Evolutionary conservation across 2,329 filamentous ascomycete genomes (phyloP).

Genomic region (Thyridium curvatum): DNA sequence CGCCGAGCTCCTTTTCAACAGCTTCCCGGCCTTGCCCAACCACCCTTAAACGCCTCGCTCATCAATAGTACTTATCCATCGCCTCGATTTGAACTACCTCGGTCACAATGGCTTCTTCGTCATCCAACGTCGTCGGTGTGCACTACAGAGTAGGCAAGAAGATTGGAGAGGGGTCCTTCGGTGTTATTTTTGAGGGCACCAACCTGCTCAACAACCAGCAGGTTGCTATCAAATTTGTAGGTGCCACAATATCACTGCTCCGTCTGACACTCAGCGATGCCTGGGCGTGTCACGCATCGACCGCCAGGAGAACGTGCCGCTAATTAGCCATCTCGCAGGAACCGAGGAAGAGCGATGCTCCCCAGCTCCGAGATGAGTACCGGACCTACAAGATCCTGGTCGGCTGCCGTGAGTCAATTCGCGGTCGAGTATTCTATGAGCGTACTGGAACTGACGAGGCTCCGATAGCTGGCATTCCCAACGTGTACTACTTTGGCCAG

Average conservation of each 20-base stretch:
- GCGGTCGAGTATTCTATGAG: slow-evolving; percentile 1
- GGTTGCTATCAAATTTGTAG: slow-evolving; percentile 98
- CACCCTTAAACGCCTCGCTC: neutral
- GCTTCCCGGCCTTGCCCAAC: slow-evolving; percentile 10
- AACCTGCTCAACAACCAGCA: slow-evolving; percentile 99
- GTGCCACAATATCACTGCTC: slow-evolving; percentile 26
- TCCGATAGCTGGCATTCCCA: slow-evolving; percentile 81
- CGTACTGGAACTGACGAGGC: slow-evolving; percentile 6
- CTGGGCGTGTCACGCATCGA: slow-evolving; percentile 3
- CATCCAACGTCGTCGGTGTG: slow-evolving; percentile 95
- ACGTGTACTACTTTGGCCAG: slow-evolving; percentile 99
- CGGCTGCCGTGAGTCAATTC: slow-evolving; percentile 79
- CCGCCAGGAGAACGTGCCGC: neutral
- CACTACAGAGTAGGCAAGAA: slow-evolving; percentile 99
- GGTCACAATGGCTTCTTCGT: slow-evolving; percentile 70
- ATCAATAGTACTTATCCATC: neutral
- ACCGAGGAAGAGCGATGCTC: slow-evolving; percentile 97
- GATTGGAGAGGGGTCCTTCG: slow-evolving; percentile 97
- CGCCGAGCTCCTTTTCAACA: slow-evolving; percentile 4
- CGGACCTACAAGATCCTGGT: slow-evolving; percentile 99
- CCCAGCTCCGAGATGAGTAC: slow-evolving; percentile 96
- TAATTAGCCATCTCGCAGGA: slow-evolving; percentile 50
- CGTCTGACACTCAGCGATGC: no score
- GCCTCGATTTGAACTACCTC: neutral
- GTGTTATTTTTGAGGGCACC: slow-evolving; percentile 97